Conservation (phyloP, 1,139 yeast genomes). For the Lodderomyces oxycetoniae region DNA sequence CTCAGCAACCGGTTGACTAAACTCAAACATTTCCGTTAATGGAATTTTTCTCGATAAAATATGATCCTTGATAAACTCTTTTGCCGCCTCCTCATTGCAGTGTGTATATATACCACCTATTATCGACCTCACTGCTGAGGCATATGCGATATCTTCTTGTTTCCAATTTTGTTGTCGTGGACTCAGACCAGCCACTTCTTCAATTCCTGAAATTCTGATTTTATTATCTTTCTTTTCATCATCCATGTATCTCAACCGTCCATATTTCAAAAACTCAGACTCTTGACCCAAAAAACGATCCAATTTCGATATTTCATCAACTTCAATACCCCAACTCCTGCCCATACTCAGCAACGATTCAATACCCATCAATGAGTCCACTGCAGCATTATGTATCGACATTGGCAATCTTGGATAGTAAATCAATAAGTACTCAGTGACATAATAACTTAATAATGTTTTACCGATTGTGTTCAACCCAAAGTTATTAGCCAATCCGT, state of each 20-base stretch:
- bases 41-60: conserved; percentile 76
- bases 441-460: conserved; percentile 69
- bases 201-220: conserved; percentile 46
- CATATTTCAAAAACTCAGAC: conserved; percentile 58
- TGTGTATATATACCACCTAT: conserved; percentile 69
- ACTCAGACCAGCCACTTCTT: conserved; percentile 18
- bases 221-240: conserved; percentile 25
- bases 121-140: conserved; percentile 64
- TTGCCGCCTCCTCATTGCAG: conserved; percentile 57
- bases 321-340: conserved; percentile 82
- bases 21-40: conserved; percentile 67
- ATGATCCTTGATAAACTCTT: conserved; percentile 64
- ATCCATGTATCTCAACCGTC: conserved; percentile 52
- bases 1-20: conserved; percentile 83
- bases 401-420: conserved; percentile 89
- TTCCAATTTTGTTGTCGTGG: conserved; percentile 10
- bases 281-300: conserved; percentile 69
- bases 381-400: conserved; percentile 67
- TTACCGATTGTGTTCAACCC: conserved; percentile 83
- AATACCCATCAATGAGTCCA: conserved; percentile 67
- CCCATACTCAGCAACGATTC: conserved; percentile 63
- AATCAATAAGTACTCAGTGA: conserved; percentile 65
- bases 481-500: conserved; percentile 61
- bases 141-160: conserved; percentile 39
- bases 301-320: conserved; percentile 59